Evolutionary conservation across 2,329 filamentous ascomycete species (phyloP).

Genomic region (Aspergillus pseudoviridinutans): DNA sequence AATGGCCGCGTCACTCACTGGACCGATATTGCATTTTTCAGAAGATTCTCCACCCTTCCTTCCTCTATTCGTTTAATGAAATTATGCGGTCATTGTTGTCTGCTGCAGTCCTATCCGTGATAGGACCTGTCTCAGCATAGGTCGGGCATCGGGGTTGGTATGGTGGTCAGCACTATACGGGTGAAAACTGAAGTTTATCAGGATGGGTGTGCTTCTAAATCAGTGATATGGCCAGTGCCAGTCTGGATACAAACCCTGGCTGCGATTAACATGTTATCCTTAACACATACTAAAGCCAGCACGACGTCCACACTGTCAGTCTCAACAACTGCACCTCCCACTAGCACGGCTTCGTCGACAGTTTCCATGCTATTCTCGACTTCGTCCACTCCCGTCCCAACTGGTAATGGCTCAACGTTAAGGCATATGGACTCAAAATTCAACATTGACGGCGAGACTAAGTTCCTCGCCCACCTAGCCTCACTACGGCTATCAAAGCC

Average conservation of each 20-base stretch:
- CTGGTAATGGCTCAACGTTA: not conserved
- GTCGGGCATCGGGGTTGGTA: slow-evolving; percentile 10
- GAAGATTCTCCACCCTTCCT: too few relatives aligned
- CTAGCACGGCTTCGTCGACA: not conserved
- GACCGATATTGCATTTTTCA: too few relatives aligned
- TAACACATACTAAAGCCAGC: too few relatives aligned
- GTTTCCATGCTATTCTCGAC: not conserved
- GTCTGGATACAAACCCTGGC: not conserved
- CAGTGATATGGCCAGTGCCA: slow-evolving; percentile 21
- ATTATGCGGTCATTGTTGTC: not conserved
- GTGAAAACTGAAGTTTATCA: not conserved
- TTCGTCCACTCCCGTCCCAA: not conserved
- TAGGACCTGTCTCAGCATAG: slow-evolving; percentile 2
- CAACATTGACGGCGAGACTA: slow-evolving; percentile 32
- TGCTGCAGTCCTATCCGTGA: not conserved
- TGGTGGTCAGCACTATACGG: slow-evolving; percentile 14
- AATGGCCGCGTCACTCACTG: too few relatives aligned
- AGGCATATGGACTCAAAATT: slow-evolving; percentile 23
- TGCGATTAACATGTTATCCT: too few relatives aligned
- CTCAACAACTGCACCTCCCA: too few relatives aligned
- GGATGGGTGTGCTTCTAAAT: slow-evolving; percentile 8
- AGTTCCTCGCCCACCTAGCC: slow-evolving; percentile 33
- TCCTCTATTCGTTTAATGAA: too few relatives aligned
- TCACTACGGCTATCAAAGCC: slow-evolving; percentile 53
- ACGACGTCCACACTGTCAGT: too few relatives aligned